These are phyloP conservation scores for Psilocybe subaeruginosa DNA, from an alignment of 768 basidiomycete species.

Conservation along the genomic window DNA sequence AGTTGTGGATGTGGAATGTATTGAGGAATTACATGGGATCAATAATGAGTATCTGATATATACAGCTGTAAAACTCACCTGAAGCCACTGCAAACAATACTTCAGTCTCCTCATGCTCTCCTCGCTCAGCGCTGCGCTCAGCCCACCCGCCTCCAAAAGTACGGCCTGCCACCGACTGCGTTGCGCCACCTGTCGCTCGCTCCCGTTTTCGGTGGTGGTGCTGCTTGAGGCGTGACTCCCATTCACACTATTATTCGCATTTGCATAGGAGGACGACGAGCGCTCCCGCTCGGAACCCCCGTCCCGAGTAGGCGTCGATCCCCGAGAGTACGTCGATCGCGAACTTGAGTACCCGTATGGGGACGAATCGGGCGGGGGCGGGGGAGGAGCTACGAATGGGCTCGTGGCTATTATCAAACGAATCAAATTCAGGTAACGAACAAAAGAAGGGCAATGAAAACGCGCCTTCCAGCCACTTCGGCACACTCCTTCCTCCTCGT, in stretches of 20 bases:
- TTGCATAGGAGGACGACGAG: not conserved
- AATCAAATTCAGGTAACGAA: not conserved
- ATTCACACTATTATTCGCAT: not conserved
- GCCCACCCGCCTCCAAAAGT: conserved; percentile 83
- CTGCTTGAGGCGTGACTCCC: not conserved
- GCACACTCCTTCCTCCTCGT: conserved; percentile 27
- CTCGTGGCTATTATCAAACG: conserved; percentile 29
- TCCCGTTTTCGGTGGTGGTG: conserved; percentile 2
- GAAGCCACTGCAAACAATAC: conserved; percentile 88
- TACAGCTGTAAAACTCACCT: conserved; percentile 50
- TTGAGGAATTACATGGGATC: too few relatives aligned
- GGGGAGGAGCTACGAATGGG: conserved; percentile 36
- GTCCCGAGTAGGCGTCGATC: conserved; percentile 20
- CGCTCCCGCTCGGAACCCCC: conserved; percentile 13
- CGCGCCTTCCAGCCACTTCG: conserved; percentile 44
- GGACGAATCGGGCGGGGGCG: conserved; percentile 28
- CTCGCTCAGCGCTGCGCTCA: conserved; percentile 87
- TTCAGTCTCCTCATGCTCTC: conserved; percentile 86
- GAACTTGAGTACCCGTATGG: not conserved
- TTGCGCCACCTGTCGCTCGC: conserved; percentile 60
- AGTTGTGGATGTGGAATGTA: too few relatives aligned
- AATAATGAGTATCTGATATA: not conserved
- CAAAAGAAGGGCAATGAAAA: conserved; percentile 3
- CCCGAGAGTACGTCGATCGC: conserved; percentile 3
- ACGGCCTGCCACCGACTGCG: conserved; percentile 88